Base-by-base conservation (phyloP, 306 rosid species). In the Acacia confusa region DNA sequence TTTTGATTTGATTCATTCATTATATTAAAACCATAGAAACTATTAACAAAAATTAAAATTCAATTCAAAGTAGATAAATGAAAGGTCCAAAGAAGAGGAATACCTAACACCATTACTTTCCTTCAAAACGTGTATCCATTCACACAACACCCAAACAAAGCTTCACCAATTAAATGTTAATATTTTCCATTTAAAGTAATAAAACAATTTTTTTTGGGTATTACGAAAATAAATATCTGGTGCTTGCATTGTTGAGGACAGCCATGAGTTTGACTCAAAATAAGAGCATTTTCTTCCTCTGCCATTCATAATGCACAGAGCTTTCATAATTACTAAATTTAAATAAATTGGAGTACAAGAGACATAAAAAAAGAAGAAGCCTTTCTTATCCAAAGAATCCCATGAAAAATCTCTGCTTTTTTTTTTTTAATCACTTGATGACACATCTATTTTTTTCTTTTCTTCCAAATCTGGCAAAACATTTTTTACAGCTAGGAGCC, bases 31-130 rank as follows among this genome's bases (percentile, higher is more conserved):
- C 43, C 50, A 27, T 41, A 47, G 55, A 45, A 79, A 76, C 34
- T 70, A 78, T 14, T 38, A 66, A 67, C n/a, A 10, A 57, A 20
- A 53, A 22, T 1, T 17, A 17, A 50, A 50, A n/a, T 5, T 4
- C 16, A 63, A 28, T 58, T 58, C 65, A 22, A 58, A 53, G 61
- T 30, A 7, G 69, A 28, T 4, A 72, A 75, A 76, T 41, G 53
- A 75, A 80, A 60, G 79, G 78, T 47, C 48, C 25, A 74, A 40
- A 61, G 34, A 32, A n/a, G 38, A 73, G 69, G 60, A 10, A 9
- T 19, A 60, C 17, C 68, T 27, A 61, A 61, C 17, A 74, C 7
- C 40, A 63, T 8, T 47, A 63, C 68, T 4, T 61, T 25, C 38
- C 68, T 27, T 61, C 68, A 27, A 36, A 27, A 27, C 16, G 4